Evolutionary conservation across 768 basidiomycete species (phyloP).

Genomic region (Podaxis sp.): DNA sequence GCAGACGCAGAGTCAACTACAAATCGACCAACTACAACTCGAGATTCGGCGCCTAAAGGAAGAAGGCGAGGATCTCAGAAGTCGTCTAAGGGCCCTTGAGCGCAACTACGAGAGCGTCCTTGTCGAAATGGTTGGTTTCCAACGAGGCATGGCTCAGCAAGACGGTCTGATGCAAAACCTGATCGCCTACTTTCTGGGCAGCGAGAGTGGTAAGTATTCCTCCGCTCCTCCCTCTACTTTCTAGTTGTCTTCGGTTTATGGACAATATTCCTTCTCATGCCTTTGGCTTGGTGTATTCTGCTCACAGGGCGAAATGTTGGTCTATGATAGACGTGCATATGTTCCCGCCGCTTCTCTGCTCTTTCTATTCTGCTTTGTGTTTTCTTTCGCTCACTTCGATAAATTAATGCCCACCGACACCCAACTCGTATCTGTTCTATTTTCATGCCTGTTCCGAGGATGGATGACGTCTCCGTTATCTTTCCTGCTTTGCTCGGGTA

Average conservation of each 20-base stretch:
- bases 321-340: not conserved
- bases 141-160: slow-evolving; percentile 63
- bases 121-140: slow-evolving; percentile 36
- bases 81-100: slow-evolving; percentile 34
- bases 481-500: not conserved
- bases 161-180: slow-evolving; percentile 80
- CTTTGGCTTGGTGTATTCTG: not conserved
- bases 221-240: slow-evolving; percentile 4
- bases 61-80: slow-evolving; percentile 32
- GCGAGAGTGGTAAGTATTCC: slow-evolving; percentile 48
- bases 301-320: not conserved
- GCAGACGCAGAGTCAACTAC: slow-evolving; percentile 6
- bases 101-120: slow-evolving; percentile 36
- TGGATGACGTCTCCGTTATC: not conserved
- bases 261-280: not conserved
- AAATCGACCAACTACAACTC: slow-evolving; percentile 15
- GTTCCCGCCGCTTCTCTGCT: not conserved
- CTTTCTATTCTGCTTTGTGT: not conserved
- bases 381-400: not conserved
- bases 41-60: slow-evolving; percentile 30
- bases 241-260: slow-evolving; percentile 1
- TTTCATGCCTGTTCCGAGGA: not conserved
- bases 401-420: not conserved
- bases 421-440: not conserved
- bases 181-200: slow-evolving; percentile 77